Evolutionary conservation across 1,139 yeast species (phyloP), one percentile per base, ranked within the genome.

Genomic region (Kluyveromyces marxianus): DNA sequence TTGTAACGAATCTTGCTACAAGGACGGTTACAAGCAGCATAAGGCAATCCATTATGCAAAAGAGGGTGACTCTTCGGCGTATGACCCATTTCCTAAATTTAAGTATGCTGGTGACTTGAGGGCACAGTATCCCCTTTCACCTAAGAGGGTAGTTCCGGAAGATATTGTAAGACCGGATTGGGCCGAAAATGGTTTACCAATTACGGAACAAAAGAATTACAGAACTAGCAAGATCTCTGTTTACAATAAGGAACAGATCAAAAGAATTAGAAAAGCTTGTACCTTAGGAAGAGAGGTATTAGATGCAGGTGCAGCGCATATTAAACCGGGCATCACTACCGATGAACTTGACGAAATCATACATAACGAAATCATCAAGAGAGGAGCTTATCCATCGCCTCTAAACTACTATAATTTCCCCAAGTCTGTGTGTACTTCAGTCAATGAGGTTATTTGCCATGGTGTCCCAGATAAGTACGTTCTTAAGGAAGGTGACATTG

Each of bases 381-480:
- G 97, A 66, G 81, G 84, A 56, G 89, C 92, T 4, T 94, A 94
- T 63, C 99, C 99, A 27, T 87, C 96, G 14, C 96, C 99, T 3
- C 73, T 92, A 53, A 94, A 94, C 70, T 94, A 94, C 69, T 92
- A 84, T 70, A 86, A 88, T 66, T 94, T 81, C 70, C 97, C 98
- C 36, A 90, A 89, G 65, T 82, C 95, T 31, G 77, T 88, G 40
- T 94, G 98, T 69, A 88, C 97, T 1, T 88, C 97, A 4, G 81
- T 94, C 37, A 90, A 94, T 66, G 98, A 92, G 69, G 82, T 89
- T 49, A 86, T 92, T 51, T 92, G 99, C 65, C 99, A 92, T 66
- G 99, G 99, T 54, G 86, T 92, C 49, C 98, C 98, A 27, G 98
- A 94, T 66, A 76, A 85, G 68, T 77, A 90, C 46, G 80, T 79